Percentiles rank a stretch among this genome's conserved stretches.
phyloP scores from a whole-genome alignment of 805 yeast species.

The Lipomyces japonicus region DNA sequence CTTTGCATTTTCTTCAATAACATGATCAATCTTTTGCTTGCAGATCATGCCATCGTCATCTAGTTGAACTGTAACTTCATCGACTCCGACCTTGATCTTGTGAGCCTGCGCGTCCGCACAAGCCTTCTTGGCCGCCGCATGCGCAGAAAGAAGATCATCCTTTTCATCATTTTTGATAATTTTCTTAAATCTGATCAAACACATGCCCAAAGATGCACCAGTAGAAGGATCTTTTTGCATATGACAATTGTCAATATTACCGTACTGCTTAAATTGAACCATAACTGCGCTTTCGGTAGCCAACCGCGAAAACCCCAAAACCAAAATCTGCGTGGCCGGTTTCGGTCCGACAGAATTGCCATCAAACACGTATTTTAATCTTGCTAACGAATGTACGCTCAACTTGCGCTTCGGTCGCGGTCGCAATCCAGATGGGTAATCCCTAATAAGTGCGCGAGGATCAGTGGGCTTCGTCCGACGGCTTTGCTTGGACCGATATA shows the following conservation, averaged over 20 bases:
- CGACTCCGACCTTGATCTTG: constrained; percentile 51
- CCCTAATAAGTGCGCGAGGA: constrained; percentile 13
- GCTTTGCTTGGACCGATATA: constrained; percentile 38
- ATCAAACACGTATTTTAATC: constrained; percentile 51
- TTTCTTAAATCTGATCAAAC: constrained; percentile 49
- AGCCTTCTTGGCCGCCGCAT: constrained; percentile 47
- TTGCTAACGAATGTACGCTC: constrained; percentile 20
- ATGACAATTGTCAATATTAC: constrained; percentile 57
- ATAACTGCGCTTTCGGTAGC: constrained; percentile 46
- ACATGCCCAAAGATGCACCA: constrained; percentile 76
- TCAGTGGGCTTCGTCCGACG: constrained; percentile 28
- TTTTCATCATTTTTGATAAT: constrained; percentile 2
- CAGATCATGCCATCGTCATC: constrained; percentile 38
- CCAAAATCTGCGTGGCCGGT: constrained; percentile 65
- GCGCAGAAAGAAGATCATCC: constrained; percentile 37
- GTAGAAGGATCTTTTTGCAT: constrained; percentile 65
- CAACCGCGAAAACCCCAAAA: constrained; percentile 61
- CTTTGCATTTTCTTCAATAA: background rate
- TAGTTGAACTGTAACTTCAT: constrained; percentile 39
- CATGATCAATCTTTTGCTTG: constrained; percentile 14
- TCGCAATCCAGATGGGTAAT: constrained; percentile 27
- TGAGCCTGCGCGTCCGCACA: constrained; percentile 39
- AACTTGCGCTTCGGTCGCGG: constrained; percentile 5
- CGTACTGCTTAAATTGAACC: constrained; percentile 59
- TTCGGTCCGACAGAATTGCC: constrained; percentile 69